Evolutionary conservation across 768 basidiomycete genomes (phyloP), one percentile per base, ranked within the genome.

Genomic region (Rhodotorula babjevae): DNA sequence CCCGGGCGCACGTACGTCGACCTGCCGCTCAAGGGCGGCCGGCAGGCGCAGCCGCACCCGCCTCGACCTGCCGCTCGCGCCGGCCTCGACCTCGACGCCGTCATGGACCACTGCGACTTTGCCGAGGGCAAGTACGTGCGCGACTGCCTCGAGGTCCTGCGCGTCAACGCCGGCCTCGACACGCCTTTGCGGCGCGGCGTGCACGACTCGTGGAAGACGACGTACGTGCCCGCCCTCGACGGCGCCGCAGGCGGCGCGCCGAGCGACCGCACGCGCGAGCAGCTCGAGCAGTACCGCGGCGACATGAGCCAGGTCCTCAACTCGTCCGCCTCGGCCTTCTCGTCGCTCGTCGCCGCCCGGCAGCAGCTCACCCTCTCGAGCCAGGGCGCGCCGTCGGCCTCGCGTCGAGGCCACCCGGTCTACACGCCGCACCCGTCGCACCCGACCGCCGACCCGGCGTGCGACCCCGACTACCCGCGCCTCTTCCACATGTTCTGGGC

Each of bases 401-500:
- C 52, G 15, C 40, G 19, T 7, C 33, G 19, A 21, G 84, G 40
- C 65, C 78, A 50, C 86, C 75, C 84, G 87, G 31, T 85, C 85
- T 63, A 55, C 52, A 15, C 25, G 15, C 50, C 52, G 15, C 63
- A 52, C 52, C 33, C 52, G 36, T 63, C 50, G 33, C 63, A 55
- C 47, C 61, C 61, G 61, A 62, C 47, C 9, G 61, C 61, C 31
- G 61, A 62, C 65, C 84, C 87, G 53, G 84, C 88, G 2, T 99
- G 96, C 81, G 92, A 96, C 78, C 85, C 88, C 0, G 89, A 91
- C 75, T 87, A 89, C 77, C 90, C 93, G 12, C 87, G 90, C 49
- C 82, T 97, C 46, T 98, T 95, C 84, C 96, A 99, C 82, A 96
- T 97, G 89, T 99, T 96, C 84, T 98, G 96, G 95, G 91, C 94